Evolutionary conservation across 371 early-diverging fungal species (phyloP), one percentile per base, ranked within the genome.

Genomic region (Fennellomyces sp.): DNA sequence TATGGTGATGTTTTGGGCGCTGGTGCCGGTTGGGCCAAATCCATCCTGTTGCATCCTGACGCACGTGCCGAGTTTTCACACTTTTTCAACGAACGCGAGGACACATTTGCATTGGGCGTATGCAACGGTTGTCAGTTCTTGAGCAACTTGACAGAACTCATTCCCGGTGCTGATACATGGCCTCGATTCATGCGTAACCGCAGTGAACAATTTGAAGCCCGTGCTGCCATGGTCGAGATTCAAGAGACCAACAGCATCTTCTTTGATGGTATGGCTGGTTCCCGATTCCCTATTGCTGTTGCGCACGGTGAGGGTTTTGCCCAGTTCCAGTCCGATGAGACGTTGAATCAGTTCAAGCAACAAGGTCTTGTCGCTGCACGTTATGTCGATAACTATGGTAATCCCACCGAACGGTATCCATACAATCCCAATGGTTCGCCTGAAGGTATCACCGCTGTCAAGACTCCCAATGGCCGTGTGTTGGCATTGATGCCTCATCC

Each of bases 41-140:
- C 92, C 19, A 88, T 94, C 54, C 70, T 96, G 52, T 71, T 93
- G 54, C 85, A 94, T 67, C 57, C 82, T 5, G 73, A 57, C 38
- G 90, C 90, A 1, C 85, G 93, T 35, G 61, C 76, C 29, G 90
- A 94, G 81, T 91, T 98, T 56, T 60, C 70, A 2, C 75, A 76
- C 35, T 98, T 96, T 81, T 95, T 97, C 75, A 69, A 70, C 19
- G 70, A 73, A 28, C 88, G 97, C 23, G 42, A 78, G 7, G 91
- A 96, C 65, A 97, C 98, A 3, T 98, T 98, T 76, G 88, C 94
- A 1, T 72, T 98, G 45, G 97, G 97, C 56, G 92, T 97, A 33
- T 98, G 98, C 81, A 98, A 97, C 66, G 98, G 98, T 31, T 98
- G 97, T 75, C 97, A 98, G 74, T 95, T 97, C 91, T 69, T 98